Evolutionary conservation across 2,329 filamentous ascomycete species (phyloP).

Genomic region (Fusarium coffeatum): DNA sequence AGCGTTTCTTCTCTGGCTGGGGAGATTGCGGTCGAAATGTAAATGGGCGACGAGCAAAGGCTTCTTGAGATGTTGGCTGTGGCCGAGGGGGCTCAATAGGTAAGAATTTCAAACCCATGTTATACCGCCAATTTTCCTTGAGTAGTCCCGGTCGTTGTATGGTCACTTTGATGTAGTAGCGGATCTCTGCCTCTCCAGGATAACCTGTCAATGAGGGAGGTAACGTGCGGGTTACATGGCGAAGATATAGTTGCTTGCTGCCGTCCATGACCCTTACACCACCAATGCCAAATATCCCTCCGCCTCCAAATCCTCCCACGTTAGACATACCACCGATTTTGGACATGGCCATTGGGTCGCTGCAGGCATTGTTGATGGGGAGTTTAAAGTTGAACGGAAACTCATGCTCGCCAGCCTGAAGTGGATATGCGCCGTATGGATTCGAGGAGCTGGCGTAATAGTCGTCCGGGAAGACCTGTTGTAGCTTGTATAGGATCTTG

Average conservation of each 20-base stretch:
- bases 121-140: conserved; percentile 85
- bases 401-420: conserved; percentile 77
- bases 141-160: conserved; percentile 88
- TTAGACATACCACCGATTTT: conserved; percentile 65
- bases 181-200: conserved; percentile 86
- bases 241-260: conserved; percentile 69
- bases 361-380: conserved; percentile 79
- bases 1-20: conserved; percentile 61
- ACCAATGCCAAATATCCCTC: conserved; percentile 60
- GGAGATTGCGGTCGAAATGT: conserved; percentile 61
- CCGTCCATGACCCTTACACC: conserved; percentile 72
- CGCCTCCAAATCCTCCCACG: conserved; percentile 62
- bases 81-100: conserved; percentile 90
- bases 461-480: conserved; percentile 76
- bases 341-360: conserved; percentile 64
- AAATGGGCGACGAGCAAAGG: conserved; percentile 81
- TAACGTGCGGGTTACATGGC: conserved; percentile 85
- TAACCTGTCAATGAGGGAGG: conserved; percentile 91
- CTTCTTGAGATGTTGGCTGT: conserved; percentile 75
- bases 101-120: conserved; percentile 82
- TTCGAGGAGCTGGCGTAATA: conserved; percentile 55
- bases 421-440: conserved; percentile 63
- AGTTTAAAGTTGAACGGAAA: conserved; percentile 85
- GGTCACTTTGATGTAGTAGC: conserved; percentile 96
- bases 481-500: conserved; percentile 80